Percentiles rank a stretch among this genome's conserved stretches.
Evolutionary conservation across 495 filamentous ascomycete species (phyloP).

Genomic region (Thermochaetoides thermophila): DNA sequence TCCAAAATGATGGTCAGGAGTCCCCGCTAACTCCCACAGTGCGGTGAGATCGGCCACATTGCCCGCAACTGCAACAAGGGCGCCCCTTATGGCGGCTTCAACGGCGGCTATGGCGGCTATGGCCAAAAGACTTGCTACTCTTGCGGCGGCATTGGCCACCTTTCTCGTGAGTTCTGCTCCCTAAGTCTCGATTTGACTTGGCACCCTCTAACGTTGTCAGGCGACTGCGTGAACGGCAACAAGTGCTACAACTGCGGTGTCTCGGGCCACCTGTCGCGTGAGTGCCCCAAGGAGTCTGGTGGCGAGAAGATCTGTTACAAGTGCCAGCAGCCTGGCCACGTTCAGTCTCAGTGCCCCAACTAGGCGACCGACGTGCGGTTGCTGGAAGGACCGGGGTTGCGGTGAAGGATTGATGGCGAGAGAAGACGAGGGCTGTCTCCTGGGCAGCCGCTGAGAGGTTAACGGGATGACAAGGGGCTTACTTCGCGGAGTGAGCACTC

Average conservation of each 20-base stretch:
- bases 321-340: slow-evolving; percentile 95
- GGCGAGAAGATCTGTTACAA: slow-evolving; percentile 97
- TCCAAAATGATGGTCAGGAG: no score
- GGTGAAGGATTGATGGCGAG: no score
- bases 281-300: slow-evolving; percentile 76
- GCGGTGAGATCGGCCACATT: slow-evolving; percentile 92
- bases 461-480: no score
- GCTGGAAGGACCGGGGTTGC: no score
- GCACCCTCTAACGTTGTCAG: slow-evolving; percentile 15
- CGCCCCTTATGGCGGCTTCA: slow-evolving; percentile 29
- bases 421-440: slow-evolving; percentile 7
- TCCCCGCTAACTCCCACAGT: no score
- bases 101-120: slow-evolving; percentile 34
- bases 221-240: slow-evolving; percentile 93
- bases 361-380: no score
- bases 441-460: slow-evolving; percentile 11
- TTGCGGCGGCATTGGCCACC: slow-evolving; percentile 90
- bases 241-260: slow-evolving; percentile 99
- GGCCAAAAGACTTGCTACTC: slow-evolving; percentile 61
- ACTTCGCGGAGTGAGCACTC: no score
- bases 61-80: slow-evolving; percentile 83
- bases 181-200: not conserved
- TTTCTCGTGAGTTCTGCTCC: slow-evolving; percentile 48
- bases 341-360: slow-evolving; percentile 84
- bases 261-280: slow-evolving; percentile 83